Evolutionary conservation across 331 rosid genomes (phyloP).

Genomic region (Malus hybrid): DNA sequence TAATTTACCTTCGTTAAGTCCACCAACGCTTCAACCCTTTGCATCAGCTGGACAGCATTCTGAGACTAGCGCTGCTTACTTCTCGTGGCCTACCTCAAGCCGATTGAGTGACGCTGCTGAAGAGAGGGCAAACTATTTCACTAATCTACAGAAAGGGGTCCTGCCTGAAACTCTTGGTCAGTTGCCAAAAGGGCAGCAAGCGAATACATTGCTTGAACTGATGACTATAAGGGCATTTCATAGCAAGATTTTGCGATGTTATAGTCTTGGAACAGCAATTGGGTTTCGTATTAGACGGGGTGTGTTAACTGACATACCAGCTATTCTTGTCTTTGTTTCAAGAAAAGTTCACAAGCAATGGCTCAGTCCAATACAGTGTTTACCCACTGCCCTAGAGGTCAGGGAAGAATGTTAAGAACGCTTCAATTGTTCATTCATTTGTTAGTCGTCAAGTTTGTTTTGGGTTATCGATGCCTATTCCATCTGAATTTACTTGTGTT

Average conservation of each 20-base stretch:
- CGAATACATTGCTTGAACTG: conserved; percentile 89
- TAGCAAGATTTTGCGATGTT: conserved; percentile 98
- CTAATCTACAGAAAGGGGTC: conserved; percentile 89
- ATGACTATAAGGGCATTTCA: conserved; percentile 99
- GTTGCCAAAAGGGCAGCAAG: conserved; percentile 92
- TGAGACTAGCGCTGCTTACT: conserved; percentile 91
- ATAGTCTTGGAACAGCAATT: conserved; percentile 95
- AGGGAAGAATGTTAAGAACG: conserved; percentile 1
- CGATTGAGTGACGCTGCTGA: conserved; percentile 79
- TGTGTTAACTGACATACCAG: conserved; percentile 85
- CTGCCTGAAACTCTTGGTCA: conserved; percentile 81
- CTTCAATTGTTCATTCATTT: neutral
- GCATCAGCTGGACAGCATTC: conserved; percentile 97
- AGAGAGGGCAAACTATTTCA: conserved; percentile 91
- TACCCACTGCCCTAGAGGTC: conserved; percentile 96
- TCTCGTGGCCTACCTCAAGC: conserved; percentile 94
- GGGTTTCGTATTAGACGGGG: conserved; percentile 92
- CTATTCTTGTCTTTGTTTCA: conserved; percentile 95
- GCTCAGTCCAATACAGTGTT: conserved; percentile 96
- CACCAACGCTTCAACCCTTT: conserved; percentile 81
- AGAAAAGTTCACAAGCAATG: conserved; percentile 99
- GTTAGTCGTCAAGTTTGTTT: neutral
- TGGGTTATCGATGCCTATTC: neutral
- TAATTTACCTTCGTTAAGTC: conserved; percentile 80
- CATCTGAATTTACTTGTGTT: neutral